Conservation (phyloP, 164 flowering plant genomes). For the Vitis rupestris region DNA sequence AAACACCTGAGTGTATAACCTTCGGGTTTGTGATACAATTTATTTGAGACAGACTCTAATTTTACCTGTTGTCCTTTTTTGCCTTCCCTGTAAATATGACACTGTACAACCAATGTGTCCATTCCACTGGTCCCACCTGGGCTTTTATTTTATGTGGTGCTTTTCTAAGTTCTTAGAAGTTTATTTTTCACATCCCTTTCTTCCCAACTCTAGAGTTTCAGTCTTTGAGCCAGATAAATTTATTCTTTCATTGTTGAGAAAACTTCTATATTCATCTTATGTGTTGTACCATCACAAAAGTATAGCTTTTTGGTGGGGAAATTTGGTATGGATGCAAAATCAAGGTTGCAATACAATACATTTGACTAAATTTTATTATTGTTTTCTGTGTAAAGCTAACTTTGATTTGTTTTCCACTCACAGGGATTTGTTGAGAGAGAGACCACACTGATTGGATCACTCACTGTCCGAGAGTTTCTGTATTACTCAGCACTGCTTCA, state of each 20-base stretch:
- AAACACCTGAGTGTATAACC: background rate
- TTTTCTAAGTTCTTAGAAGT: no score
- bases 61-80: no score
- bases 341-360: background rate
- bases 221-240: no score
- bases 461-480: constrained; percentile 91
- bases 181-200: no score
- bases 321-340: background rate
- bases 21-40: background rate
- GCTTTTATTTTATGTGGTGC: background rate
- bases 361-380: background rate
- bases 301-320: background rate
- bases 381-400: background rate
- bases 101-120: background rate
- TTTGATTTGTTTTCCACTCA: constrained; percentile 1
- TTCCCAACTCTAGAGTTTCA: no score
- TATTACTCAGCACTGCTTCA: constrained; percentile 92
- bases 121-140: background rate
- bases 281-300: background rate
- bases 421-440: constrained; percentile 96
- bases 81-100: no score
- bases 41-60: no score
- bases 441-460: constrained; percentile 78
- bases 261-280: background rate
- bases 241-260: no score